Evolutionary conservation across 208 protist species (phyloP), one percentile per base, ranked within the genome.

Genomic region (Trypanosoma platydactyli): DNA sequence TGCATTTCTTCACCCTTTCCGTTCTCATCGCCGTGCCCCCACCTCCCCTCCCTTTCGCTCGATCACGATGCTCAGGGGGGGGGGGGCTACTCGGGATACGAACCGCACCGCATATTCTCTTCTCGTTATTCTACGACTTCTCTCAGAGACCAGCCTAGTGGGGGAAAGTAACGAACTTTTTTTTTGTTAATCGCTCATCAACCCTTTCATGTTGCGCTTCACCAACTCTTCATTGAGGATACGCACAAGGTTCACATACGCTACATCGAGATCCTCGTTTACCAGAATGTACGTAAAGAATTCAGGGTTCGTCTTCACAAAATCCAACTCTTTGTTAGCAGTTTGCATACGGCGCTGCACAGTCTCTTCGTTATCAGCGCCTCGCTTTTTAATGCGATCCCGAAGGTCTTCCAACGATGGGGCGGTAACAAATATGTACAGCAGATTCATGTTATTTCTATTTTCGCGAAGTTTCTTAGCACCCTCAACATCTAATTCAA

Each of bases 401-500:
- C 83, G 76, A 38, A 96, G 77, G 50, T 88, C 86, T 48, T 91
- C 81, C 53, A 84, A 74, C 1, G 40, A 64, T n/a, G 88, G 92
- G 0, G 89, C 77, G 0, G 83, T 86, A 66, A 95, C 81, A 73
- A 95, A 95, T 49, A 95, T 46, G 68, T 89, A 93, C 18, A 74
- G 64, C 6, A 72, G 65, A 62, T 80, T 86, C 15, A 91, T 59
- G 22, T 60, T 61, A 40, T 57, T 53, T 38, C 80, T 78, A 12
- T n/a, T 69, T 24, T 64, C 29, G 45, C 73, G 68, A 27, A 88
- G 51, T 69, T 86, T 89, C 76, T 92, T 64, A 16, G 91, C 93
- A 0, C 94, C 94, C 67, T 97, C 84, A 27, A 97, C 84, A 81
- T 97, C 94, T 12, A 97, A 87, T 72, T 97, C 94, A n/a, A 97